Base-by-base conservation (phyloP, 345 rosid genomes). In the Rhizophora apiculata region DNA sequence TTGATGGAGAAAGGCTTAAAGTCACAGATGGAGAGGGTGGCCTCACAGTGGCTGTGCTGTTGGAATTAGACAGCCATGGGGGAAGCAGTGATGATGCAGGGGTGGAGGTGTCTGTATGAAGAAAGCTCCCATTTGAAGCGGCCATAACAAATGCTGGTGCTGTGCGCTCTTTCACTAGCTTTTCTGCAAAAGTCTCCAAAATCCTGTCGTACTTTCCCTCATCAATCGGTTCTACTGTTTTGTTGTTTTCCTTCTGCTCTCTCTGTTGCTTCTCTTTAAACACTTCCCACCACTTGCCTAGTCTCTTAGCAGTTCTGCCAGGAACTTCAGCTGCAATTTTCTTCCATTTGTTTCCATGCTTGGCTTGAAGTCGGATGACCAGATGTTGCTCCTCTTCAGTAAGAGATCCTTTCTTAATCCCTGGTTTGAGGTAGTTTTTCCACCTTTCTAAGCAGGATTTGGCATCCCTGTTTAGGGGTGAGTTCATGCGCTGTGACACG, bases 201-300 rank as follows among this genome's bases (percentile, higher is more conserved):
- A 92, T 95, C 64, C 88, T 71, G 64, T 95, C 93, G 88, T 95
- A 95, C 74, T 90, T 95, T 16, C 90, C 84, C 81, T 90, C 96
- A 32, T 90, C 99, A 9, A 92, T 82, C 16, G 97, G 91, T 55
- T 90, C 87, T 63, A 82, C 82, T 37, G 80, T 63, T 77, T 80
- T 88, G 74, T 82, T 84, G 69, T 73, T 87, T 82, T 88, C 96
- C 78, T 95, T 90, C 51, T 85, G 96, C 75, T 92, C 99, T 73
- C 98, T 83, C 49, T 83, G 94, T 58, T 89, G 94, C 87, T 89
- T 96, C 83, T 96, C 99, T 55, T 92, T 96, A 65, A 90, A 89
- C 22, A 96, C 99, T 74, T 96, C 99, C 98, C 97, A 96, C 99
- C 99, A 90, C 87, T 96, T 95, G 30, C 98, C 99, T 15, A 92